Base-by-base conservation (phyloP, 2,329 filamentous ascomycete species). In the Fusarium musae region DNA sequence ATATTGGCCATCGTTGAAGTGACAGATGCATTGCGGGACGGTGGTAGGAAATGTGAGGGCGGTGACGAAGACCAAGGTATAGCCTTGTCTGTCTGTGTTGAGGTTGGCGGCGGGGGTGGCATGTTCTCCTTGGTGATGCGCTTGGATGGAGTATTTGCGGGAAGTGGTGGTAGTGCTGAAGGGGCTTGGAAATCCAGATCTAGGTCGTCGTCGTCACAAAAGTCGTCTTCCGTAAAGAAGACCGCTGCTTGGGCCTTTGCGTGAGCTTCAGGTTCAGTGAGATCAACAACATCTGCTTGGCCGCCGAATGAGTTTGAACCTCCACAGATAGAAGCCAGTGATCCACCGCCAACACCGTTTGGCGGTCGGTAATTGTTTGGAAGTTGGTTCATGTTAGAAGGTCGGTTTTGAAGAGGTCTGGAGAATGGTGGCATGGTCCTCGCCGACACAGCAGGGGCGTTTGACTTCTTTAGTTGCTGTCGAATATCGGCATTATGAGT, bases 131-230 rank as follows among this genome's bases (percentile, higher is more conserved):
- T 76, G n/a, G 75, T 40, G 19, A 70, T 26, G 16, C 67, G 67
- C 61, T 75, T 73, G n/a, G 77, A 36, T 34, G 69, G 44, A 65
- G 75, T 65, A 26, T 42, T 34, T 6, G 75, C 61, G 71, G 76
- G 80, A 10, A 76, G 73, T 75, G 82, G 21, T 12, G 85, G 85
- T 7, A 89, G 85, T 4, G 87, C 84, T 3, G 85, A 81, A 0
- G 91, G 90, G 66, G 90, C 87, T 66, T 93, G 87, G 58, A 91
- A 88, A 70, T 95, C 88, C 26, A 93, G 82, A 69, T 93, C 93
- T 30, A 97, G 85, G 62, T 94, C 89, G 26, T 92, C 88, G 75
- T 97, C 95, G 79, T 96, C 93, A 77, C 94, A 94, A 74, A 97
- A 96, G 78, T 97, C 95, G 75, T 96, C 91, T 70, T 95, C 93